phyloP scores from a whole-genome alignment of 148 eudicot genomes.

The Rhododendron kiyosumense region DNA sequence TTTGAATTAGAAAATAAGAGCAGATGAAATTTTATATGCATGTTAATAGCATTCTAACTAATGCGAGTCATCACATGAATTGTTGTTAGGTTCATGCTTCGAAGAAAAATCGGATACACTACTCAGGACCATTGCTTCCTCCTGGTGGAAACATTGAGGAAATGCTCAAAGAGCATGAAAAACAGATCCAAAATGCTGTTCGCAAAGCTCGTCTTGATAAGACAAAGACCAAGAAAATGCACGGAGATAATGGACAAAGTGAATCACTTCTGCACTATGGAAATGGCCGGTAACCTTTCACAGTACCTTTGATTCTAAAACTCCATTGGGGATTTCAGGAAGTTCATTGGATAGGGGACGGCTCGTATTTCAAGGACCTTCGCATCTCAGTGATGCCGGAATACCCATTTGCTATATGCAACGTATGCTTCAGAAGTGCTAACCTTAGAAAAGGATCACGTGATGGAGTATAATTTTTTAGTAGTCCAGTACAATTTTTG shows the following conservation, averaged over 20 bases:
- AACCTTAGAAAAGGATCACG: not conserved
- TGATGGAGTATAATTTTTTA: not conserved
- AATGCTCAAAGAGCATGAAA: slow-evolving; percentile 73
- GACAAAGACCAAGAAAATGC: slow-evolving; percentile 34
- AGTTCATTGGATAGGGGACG: not conserved
- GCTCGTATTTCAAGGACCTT: not conserved
- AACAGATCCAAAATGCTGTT: slow-evolving; percentile 56
- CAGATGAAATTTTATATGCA: not conserved
- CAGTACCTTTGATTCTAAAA: not conserved
- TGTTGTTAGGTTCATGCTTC: slow-evolving; percentile 28
- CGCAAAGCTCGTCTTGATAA: slow-evolving; percentile 63
- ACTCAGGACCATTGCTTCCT: slow-evolving; percentile 66
- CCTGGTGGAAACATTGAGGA: slow-evolving; percentile 56
- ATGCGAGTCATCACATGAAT: not conserved
- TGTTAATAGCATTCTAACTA: not conserved
- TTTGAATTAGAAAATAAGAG: not conserved
- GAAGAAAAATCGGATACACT: slow-evolving; percentile 48
- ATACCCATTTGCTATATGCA: not conserved
- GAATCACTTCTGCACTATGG: slow-evolving; percentile 43
- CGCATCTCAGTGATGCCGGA: not conserved
- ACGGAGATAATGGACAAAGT: slow-evolving; percentile 39
- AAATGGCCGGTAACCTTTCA: slow-evolving; percentile 15
- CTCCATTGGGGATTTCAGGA: not conserved
- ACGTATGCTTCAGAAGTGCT: not conserved
- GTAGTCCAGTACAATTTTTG: not conserved